Evolutionary conservation across 352 stramenopile species (phyloP).

Genomic region (Pythium volutum): DNA sequence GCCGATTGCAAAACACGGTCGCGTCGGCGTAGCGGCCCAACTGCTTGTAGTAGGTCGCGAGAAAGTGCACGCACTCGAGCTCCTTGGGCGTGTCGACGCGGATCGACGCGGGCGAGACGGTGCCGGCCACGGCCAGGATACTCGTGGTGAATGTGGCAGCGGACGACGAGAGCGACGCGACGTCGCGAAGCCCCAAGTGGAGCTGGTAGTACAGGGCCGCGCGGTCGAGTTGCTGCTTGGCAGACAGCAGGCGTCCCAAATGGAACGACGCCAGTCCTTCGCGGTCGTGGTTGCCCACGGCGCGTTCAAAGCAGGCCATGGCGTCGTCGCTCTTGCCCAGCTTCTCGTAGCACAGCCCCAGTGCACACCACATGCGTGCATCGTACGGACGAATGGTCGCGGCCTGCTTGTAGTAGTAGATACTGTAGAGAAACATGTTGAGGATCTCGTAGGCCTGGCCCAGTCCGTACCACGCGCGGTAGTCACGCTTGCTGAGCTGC

Average conservation of each 20-base stretch:
- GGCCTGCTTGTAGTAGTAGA: conserved; percentile 99
- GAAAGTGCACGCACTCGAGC: conserved; percentile 62
- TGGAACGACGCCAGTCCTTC: conserved; percentile 76
- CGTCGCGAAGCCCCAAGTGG: conserved; percentile 49
- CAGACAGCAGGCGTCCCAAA: conserved; percentile 53
- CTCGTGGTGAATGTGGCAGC: no score
- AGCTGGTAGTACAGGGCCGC: conserved; percentile 75
- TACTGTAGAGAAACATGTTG: conserved; percentile 97
- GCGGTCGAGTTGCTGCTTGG: conserved; percentile 47
- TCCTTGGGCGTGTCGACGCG: conserved; percentile 63
- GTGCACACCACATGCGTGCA: conserved; percentile 97
- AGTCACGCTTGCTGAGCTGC: conserved; percentile 93
- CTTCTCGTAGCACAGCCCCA: conserved; percentile 88
- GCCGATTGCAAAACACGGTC: conserved; percentile 68
- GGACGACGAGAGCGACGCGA: conserved; percentile 19
- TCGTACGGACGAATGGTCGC: conserved; percentile 95
- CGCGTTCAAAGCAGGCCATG: conserved; percentile 70
- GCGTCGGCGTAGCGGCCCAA: conserved; percentile 50
- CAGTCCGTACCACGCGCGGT: conserved; percentile 98
- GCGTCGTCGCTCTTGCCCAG: conserved; percentile 66
- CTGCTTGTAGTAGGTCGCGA: conserved; percentile 83
- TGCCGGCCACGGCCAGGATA: no score
- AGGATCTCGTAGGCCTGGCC: conserved; percentile 99
- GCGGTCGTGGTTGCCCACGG: conserved; percentile 70
- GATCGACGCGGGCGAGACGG: conserved; percentile 29